Base-by-base conservation (phyloP, 306 rosid genomes). In the Glycine soja region DNA sequence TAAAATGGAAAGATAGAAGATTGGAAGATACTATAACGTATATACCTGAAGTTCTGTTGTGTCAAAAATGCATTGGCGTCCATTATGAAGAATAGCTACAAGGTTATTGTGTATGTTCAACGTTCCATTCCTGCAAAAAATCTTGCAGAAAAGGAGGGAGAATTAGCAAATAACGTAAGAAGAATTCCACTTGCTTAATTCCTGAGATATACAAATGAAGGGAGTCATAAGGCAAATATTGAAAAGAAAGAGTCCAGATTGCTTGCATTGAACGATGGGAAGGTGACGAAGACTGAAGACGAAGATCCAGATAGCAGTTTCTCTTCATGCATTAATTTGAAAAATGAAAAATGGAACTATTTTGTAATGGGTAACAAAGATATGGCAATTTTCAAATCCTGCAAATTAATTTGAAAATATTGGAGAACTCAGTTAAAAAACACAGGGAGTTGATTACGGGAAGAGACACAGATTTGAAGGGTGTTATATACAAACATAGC, bases 221-320 rank as follows among this genome's bases (percentile, higher is more conserved):
- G 46, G 2, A 24, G 30, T 24, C 30, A 24, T 24, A 24, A 24
- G 2, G 30, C 2, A 24, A 32, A 38, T 14, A 42, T 8, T 45
- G 74, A 69, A 46, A 45, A 69, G 56, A 18, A 69, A 45, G 32
- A 69, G 52, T 43, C 2, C 3, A 40, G 13, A 45, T 67, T 15
- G 72, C 53, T 67, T 67, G 50, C 73, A 67, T 67, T 42, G 72
- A 66, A 66, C 6, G 7, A 67, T 42, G 72, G 12, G 72, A 67
- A 67, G 46, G 46, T 42, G 46, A 16, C 3, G 72, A 43, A 9
- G 73, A 45, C 45, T 45, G 73, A 68, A 45, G 38, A 46, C 10
- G 54, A 69, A 69, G 16, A 69, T 11, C 10, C 56, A 69, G 10
- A 69, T 45, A 18, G 40, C 74, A 45, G 56, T 69, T 69, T 69